Evolutionary conservation across 768 basidiomycete species (phyloP), one percentile per base, ranked within the genome.

Genomic region (Sporobolomyces roseus): DNA sequence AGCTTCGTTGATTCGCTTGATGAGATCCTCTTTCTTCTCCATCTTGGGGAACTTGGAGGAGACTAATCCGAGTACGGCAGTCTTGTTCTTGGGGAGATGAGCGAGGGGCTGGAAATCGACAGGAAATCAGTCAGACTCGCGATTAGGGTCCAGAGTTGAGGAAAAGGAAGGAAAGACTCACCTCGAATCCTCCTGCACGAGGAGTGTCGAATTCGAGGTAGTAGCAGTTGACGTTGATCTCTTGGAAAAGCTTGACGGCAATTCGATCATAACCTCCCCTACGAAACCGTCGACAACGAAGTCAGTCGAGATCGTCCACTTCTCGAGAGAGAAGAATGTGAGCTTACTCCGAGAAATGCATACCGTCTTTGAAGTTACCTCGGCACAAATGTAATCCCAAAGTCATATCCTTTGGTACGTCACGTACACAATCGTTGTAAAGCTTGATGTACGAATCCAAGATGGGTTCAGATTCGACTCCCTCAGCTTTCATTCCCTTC

Each of bases 381-480:
- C 75, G 69, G 65, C 75, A 77, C 50, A 77, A 60, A 55, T 77
- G 77, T 16, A 77, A 56, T 12, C 75, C 76, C 46, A 75, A 50
- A 54, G 61, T 65, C 77, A 77, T 76, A 65, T 77, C 77, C 19
- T 36, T 19, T 7, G 76, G 74, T 19, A 63, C 60, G 49, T 69
- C 59, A 23, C 66, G 61, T 32, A 77, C 58, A 48, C 75, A 76
- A 58, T 75, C 75, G 68, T 79, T 79, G 81, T 87, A 86, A 27
- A 85, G 83, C 59, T 83, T 81, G 76, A 88, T 85, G 67, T 80
- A 88, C 77, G 84, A 84, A 65, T 88, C 84, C 25, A 90, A 81
- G 49, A 90, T 81, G 5, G 83, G 83, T 60, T 84, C 85, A 21
- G 85, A 83, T 78, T 90, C 86, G 25, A 84, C 60, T 1, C 84